Percentiles rank a stretch among this genome's conserved stretches.
Evolutionary conservation across 371 early-diverging fungal species (phyloP).

Genomic region (Lichtheimia corymbifera): DNA sequence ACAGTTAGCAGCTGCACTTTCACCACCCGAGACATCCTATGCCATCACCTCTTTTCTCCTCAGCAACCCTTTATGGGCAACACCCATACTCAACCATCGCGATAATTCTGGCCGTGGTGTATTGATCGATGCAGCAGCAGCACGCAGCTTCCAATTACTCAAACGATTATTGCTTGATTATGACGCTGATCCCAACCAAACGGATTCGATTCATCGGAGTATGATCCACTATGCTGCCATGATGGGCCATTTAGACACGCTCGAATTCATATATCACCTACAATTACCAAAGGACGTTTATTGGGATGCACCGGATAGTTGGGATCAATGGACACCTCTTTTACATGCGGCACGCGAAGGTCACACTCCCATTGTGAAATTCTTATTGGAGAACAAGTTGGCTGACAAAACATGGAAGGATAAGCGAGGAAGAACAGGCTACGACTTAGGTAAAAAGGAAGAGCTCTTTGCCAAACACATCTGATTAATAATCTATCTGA

Average conservation of each 20-base stretch:
- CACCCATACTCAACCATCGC: conserved; percentile 21
- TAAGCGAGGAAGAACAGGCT: conserved; percentile 41
- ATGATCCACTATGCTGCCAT: conserved; percentile 55
- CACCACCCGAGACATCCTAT: conserved; percentile 16
- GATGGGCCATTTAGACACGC: conserved; percentile 38
- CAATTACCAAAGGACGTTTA: conserved; percentile 3
- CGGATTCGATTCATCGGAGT: conserved; percentile 44
- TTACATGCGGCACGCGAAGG: conserved; percentile 54
- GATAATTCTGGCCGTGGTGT: conserved; percentile 52
- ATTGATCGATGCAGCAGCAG: conserved; percentile 42
- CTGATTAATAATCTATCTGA: background rate
- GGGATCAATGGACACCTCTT: conserved; percentile 55
- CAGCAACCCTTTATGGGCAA: conserved; percentile 10
- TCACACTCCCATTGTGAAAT: conserved; percentile 28
- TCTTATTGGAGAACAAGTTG: conserved; percentile 24
- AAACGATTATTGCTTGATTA: conserved; percentile 25
- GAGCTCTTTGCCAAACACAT: background rate
- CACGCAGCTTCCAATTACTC: conserved; percentile 36
- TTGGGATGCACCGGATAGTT: conserved; percentile 42
- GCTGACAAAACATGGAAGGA: conserved; percentile 27
- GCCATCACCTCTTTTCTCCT: conserved; percentile 29
- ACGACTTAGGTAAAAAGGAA: conserved; percentile 38
- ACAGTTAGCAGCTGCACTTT: conserved; percentile 46
- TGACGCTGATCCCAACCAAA: conserved; percentile 37
- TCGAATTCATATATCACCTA: conserved; percentile 23